Conservation (phyloP, 2,329 filamentous ascomycete genomes). For the Stachybotrys echinatus region DNA sequence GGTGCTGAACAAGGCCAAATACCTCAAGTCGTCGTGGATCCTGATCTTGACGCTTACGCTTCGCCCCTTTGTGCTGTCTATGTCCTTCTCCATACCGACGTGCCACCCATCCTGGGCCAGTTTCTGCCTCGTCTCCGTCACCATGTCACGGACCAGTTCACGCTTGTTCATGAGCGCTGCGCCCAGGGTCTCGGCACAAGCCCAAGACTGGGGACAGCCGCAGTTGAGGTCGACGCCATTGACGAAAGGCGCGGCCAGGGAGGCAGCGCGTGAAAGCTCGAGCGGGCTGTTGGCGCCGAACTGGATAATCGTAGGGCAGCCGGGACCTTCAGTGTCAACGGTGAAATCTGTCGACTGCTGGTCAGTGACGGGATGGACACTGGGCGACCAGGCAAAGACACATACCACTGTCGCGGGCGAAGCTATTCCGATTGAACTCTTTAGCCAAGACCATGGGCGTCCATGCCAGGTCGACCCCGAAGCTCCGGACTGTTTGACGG, state of each 20-base stretch:
- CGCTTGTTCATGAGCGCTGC: slow-evolving; percentile 64
- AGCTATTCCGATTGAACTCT: slow-evolving; percentile 58
- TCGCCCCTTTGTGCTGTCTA: slow-evolving; percentile 38
- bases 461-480: slow-evolving; percentile 62
- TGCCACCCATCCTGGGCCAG: slow-evolving; percentile 49
- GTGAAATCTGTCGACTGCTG: slow-evolving; percentile 47
- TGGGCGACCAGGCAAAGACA: background rate
- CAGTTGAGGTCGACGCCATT: slow-evolving; percentile 67
- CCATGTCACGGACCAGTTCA: slow-evolving; percentile 61
- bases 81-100: slow-evolving; percentile 37
- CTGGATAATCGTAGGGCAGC: slow-evolving; percentile 60
- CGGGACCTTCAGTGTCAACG: slow-evolving; percentile 43
- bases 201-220: slow-evolving; percentile 69
- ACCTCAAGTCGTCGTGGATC: slow-evolving; percentile 59
- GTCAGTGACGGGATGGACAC: background rate
- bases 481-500: slow-evolving; percentile 59
- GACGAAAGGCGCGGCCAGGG: slow-evolving; percentile 55
- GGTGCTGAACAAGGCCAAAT: background rate
- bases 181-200: slow-evolving; percentile 61
- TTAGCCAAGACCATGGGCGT: slow-evolving; percentile 69
- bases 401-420: slow-evolving; percentile 56
- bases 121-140: slow-evolving; percentile 48
- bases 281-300: slow-evolving; percentile 58
- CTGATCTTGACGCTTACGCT: slow-evolving; percentile 68
- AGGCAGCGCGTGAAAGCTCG: slow-evolving; percentile 58